Evolutionary conservation across 116 monocot genomes (phyloP).

Genomic region (Thalassia testudinum): DNA sequence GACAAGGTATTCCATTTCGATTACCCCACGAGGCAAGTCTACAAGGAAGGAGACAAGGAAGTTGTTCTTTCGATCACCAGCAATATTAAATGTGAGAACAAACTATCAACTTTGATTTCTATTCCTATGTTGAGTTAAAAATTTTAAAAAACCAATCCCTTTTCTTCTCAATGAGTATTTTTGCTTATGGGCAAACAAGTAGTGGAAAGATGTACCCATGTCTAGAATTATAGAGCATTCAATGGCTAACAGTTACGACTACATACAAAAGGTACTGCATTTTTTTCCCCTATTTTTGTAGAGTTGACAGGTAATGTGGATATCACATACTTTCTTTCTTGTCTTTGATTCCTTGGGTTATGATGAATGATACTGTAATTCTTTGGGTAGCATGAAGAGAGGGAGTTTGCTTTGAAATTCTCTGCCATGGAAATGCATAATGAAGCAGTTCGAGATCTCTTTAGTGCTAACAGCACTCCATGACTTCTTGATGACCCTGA

Average conservation of each 20-base stretch:
- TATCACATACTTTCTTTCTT: too few species aligned
- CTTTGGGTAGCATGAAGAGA: conserved; percentile 57
- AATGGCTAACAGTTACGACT: conserved; percentile 75
- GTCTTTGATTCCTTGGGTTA: too few species aligned
- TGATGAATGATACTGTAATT: too few species aligned
- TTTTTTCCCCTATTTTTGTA: not conserved
- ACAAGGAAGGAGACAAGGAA: conserved; percentile 90
- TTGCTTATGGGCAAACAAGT: conserved; percentile 99
- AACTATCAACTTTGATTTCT: too few species aligned
- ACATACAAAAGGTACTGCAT: conserved; percentile 53
- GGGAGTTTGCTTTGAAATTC: conserved; percentile 73
- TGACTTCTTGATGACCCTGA: conserved; percentile 97
- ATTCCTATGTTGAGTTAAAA: too few species aligned
- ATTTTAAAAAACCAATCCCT: too few species aligned
- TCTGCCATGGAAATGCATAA: conserved; percentile 97
- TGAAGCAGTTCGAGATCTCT: conserved; percentile 87
- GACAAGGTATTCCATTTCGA: conserved; percentile 77
- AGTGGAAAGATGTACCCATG: conserved; percentile 99
- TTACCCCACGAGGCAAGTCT: conserved; percentile 59
- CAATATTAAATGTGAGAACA: conserved; percentile 88
- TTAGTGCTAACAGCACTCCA: conserved; percentile 47
- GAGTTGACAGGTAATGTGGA: too few species aligned
- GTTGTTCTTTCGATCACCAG: conserved; percentile 83
- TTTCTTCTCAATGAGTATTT: conserved; percentile 87
- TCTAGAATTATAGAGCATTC: conserved; percentile 73